Evolutionary conservation across 2,329 filamentous ascomycete genomes (phyloP).

Genomic region (Alternaria rosae): DNA sequence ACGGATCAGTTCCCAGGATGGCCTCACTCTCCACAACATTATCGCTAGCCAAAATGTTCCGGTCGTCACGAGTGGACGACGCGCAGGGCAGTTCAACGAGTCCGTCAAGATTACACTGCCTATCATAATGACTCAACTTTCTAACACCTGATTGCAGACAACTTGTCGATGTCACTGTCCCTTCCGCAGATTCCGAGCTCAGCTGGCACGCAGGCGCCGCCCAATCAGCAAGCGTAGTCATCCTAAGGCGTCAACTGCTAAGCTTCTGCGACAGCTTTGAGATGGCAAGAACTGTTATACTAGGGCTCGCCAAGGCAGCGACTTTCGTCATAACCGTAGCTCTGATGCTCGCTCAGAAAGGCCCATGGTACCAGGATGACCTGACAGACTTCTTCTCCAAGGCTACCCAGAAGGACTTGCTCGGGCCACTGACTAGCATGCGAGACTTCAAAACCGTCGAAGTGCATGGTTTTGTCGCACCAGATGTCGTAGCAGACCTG

Average conservation of each 20-base stretch:
- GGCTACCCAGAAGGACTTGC: not conserved
- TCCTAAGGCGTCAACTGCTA: accelerated
- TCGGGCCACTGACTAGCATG: accelerated
- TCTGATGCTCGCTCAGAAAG: not conserved
- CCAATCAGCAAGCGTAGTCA: not conserved
- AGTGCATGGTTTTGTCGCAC: accelerated
- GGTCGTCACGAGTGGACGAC: accelerated
- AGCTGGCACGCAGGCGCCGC: not conserved
- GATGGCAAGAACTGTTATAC: not conserved
- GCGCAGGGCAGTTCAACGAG: not conserved
- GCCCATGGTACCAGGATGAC: not conserved
- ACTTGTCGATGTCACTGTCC: not conserved
- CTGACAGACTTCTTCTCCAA: not conserved
- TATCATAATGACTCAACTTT: accelerated
- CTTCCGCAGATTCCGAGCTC: too few relatives aligned
- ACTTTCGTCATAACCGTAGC: not conserved
- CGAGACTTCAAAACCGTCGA: not conserved
- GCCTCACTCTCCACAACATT: not conserved
- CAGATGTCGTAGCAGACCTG: accelerated
- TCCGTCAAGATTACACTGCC: too few relatives aligned
- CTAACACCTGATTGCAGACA: not conserved
- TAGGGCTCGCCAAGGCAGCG: not conserved
- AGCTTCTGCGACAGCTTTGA: not conserved
- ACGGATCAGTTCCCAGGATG: not conserved
- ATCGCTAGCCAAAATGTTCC: not conserved